Percentiles rank a stretch among this genome's conserved stretches.
Evolutionary conservation across 306 rosid species (phyloP).

Genomic region (Vachellia pachyceras): DNA sequence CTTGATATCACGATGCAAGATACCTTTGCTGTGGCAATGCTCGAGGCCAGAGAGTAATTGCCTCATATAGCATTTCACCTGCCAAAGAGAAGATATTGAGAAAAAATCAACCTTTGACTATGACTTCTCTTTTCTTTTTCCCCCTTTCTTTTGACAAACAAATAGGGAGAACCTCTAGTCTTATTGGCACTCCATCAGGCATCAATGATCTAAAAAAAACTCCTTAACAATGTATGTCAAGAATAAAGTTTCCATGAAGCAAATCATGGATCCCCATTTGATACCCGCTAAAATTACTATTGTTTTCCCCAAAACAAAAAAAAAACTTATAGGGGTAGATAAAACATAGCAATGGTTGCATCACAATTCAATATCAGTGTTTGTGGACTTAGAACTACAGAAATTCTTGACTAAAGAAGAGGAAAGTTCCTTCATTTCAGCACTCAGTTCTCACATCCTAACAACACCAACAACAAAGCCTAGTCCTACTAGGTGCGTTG

Average conservation of each 20-base stretch:
- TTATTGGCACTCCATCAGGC: not conserved
- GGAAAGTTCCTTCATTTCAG: constrained; percentile 10
- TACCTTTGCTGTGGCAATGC: constrained; percentile 89
- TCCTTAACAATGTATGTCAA: not conserved
- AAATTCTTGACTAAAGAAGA: constrained; percentile 9
- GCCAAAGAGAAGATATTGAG: constrained; percentile 43
- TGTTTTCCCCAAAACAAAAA: not conserved
- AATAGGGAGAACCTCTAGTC: not conserved
- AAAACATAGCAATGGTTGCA: not conserved
- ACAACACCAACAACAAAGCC: too few relatives aligned
- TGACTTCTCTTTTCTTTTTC: not conserved
- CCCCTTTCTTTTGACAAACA: not conserved
- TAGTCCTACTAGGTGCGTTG: too few relatives aligned
- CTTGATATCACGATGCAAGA: constrained; percentile 93
- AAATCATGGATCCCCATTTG: constrained; percentile 6
- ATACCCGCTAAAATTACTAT: not conserved
- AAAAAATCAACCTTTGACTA: constrained; percentile 39
- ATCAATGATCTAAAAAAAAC: not conserved
- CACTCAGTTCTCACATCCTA: not conserved
- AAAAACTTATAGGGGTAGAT: not conserved
- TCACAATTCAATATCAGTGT: not conserved
- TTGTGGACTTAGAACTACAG: constrained; percentile 14
- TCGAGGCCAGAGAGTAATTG: constrained; percentile 89
- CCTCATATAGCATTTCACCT: constrained; percentile 91
- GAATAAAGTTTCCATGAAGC: constrained; percentile 22